Evolutionary conservation across 208 protist species (phyloP), one percentile per base, ranked within the genome.

Genomic region (Wallacemonas sp.): DNA sequence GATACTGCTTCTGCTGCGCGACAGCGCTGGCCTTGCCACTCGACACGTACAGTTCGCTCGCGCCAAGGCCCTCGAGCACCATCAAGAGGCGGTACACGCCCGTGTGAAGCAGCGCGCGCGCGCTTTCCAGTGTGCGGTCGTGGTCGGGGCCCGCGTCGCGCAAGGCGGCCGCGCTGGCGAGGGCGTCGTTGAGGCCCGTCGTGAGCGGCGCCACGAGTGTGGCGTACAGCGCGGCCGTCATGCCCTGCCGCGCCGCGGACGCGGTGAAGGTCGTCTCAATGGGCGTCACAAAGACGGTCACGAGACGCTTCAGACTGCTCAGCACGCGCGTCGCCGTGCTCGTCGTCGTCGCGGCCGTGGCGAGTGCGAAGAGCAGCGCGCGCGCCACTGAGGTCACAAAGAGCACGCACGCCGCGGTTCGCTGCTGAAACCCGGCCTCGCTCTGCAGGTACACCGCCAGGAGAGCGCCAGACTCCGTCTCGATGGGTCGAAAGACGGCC

Each of bases 51-150:
- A 93, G 49, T 65, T 95, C 87, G n/a, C 70, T 67, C 10, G 70
- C 70, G 1, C 79, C 82, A 23, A 92, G 28, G 33, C 65, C 62
- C 71, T 95, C 90, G 42, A 93, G 54, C n/a, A 95, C 31, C 38
- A 90, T 39, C 32, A 92, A 71, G 29, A 83, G 77, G 8, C 87
- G 86, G 48, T 92, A 95, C 33, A 81, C 73, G 0, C 77, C 81
- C 1, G 87, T 90, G 59, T 77, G 71, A 14, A 90, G 74, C 0
- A 88, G 20, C 28, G 41, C 36, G 32, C 44, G 11, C 54, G 38
- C 52, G 7, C 12, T 25, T 22, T 54, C 62, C 12, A 65, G 32
- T 22, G 42, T 49, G n/a, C 23, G 12, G 18, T 18, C 20, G 11
- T 22, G 25, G 31, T 31, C 26, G 49, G 41, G 28, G 45, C 28